phyloP scores from a whole-genome alignment of 2,329 filamentous ascomycete species.

The Diaporthe citriasiana region DNA sequence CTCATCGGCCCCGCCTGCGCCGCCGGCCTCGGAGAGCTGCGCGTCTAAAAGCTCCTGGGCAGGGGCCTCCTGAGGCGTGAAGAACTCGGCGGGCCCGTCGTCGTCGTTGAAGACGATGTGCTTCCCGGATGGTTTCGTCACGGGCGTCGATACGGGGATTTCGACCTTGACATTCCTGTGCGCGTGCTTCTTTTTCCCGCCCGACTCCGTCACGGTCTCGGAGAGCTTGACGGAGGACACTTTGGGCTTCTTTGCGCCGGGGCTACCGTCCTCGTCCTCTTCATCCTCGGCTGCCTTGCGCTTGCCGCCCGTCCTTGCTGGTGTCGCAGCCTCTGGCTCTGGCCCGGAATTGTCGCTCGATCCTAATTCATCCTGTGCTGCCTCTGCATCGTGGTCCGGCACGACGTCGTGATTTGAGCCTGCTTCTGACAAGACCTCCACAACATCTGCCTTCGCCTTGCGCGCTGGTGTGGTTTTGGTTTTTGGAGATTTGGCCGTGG shows the following conservation, averaged over 20 bases:
- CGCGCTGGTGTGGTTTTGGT: conserved; percentile 28
- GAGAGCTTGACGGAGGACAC: conserved; percentile 46
- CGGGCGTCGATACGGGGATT: conserved; percentile 44
- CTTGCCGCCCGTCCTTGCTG: conserved; percentile 35
- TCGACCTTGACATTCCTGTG: conserved; percentile 43
- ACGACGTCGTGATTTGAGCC: conserved; percentile 10
- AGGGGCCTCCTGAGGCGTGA: conserved; percentile 50
- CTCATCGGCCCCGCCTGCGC: conserved; percentile 40
- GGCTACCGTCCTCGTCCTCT: conserved; percentile 4
- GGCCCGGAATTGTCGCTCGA: conserved; percentile 18
- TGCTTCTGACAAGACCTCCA: conserved; percentile 8
- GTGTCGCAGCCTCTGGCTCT: conserved; percentile 21
- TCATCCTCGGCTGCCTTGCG: conserved; percentile 35
- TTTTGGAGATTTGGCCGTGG: conserved; percentile 28
- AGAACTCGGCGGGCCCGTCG: conserved; percentile 48
- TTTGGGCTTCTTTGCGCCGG: conserved; percentile 43
- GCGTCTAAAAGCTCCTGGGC: conserved; percentile 45
- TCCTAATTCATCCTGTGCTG: conserved; percentile 35
- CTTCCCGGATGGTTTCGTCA: conserved; percentile 42
- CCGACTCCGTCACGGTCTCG: conserved; percentile 36
- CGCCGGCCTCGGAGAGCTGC: conserved; percentile 39
- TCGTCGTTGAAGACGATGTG: conserved; percentile 51
- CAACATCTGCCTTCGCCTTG: conserved; percentile 31
- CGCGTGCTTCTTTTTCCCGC: conserved; percentile 42
- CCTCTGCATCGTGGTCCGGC: conserved; percentile 25